Evolutionary conservation across 805 yeast genomes (phyloP).

Genomic region (Ogataea neopini): DNA sequence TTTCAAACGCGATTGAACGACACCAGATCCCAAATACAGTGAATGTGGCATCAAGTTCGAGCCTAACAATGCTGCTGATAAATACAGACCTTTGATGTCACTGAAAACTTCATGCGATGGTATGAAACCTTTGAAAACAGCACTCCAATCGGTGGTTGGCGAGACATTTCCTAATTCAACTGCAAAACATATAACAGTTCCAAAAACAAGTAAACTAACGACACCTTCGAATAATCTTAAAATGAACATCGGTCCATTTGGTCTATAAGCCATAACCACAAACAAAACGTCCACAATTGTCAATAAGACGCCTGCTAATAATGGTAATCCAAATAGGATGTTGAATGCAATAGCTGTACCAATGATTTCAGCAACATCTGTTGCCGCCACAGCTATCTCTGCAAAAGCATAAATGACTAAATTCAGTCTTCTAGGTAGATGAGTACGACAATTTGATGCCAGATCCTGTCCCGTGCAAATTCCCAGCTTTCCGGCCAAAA

Average conservation of each 20-base stretch:
- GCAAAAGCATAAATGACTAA: conserved; percentile 71
- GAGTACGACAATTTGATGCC: conserved; percentile 82
- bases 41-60: conserved; percentile 97
- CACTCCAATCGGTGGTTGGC: conserved; percentile 48
- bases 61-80: conserved; percentile 84
- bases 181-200: conserved; percentile 84
- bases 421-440: conserved; percentile 64
- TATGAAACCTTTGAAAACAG: conserved; percentile 68
- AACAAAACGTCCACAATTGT: conserved; percentile 86
- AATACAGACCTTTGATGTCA: conserved; percentile 67
- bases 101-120: conserved; percentile 49
- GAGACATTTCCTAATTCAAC: conserved; percentile 75
- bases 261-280: conserved; percentile 84
- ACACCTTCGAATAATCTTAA: conserved; percentile 79
- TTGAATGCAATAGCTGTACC: conserved; percentile 96
- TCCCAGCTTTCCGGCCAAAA: conserved; percentile 83
- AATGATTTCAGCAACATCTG: conserved; percentile 95
- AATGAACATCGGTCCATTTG: conserved; percentile 75
- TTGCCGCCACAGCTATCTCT: conserved; percentile 89
- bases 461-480: conserved; percentile 92
- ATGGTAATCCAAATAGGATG: conserved; percentile 76
- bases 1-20: conserved; percentile 81
- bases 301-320: conserved; percentile 78
- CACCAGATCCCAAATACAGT: conserved; percentile 81
- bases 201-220: conserved; percentile 74